A percentile compares a stretch with the other conserved stretches of the same genome.
Evolutionary conservation across 345 rosid genomes (phyloP).

Genomic region (Citrus cavaleriei): DNA sequence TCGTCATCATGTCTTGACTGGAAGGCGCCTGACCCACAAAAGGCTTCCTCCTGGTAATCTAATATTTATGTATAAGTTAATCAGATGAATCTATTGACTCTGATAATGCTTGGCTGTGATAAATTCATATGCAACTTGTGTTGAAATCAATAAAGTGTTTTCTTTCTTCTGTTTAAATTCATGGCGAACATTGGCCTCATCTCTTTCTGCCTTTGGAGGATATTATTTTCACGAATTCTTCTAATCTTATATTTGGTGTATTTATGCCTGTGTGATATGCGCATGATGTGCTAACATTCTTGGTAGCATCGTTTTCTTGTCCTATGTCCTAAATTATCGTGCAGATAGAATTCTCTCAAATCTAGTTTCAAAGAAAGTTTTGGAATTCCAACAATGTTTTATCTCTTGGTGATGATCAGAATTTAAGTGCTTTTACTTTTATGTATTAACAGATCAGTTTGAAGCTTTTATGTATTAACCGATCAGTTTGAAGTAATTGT

Average conservation of each 20-base stretch:
- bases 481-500: constrained; percentile 2
- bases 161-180: not conserved
- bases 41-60: constrained; percentile 70
- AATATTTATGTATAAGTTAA: not conserved
- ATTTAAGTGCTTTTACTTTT: not conserved
- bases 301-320: constrained; percentile 6
- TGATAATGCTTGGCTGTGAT: not conserved
- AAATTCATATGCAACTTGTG: not conserved
- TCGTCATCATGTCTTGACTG: constrained; percentile 53
- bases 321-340: constrained; percentile 1
- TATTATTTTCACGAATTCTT: not conserved
- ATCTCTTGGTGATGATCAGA: not conserved
- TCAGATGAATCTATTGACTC: not conserved
- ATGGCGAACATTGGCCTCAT: not conserved
- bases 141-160: not conserved
- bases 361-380: not conserved
- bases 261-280: not conserved
- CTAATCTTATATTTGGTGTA: not conserved
- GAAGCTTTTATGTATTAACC: not conserved
- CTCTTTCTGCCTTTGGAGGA: not conserved
- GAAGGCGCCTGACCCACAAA: constrained; percentile 47
- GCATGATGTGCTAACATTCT: not conserved
- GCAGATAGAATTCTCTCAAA: constrained; percentile 6
- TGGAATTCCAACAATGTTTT: not conserved
- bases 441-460: not conserved